Evolutionary conservation across 192 early-diverging fungal genomes (phyloP), one percentile per base, ranked within the genome.

Genomic region (Coemansia sp.): DNA sequence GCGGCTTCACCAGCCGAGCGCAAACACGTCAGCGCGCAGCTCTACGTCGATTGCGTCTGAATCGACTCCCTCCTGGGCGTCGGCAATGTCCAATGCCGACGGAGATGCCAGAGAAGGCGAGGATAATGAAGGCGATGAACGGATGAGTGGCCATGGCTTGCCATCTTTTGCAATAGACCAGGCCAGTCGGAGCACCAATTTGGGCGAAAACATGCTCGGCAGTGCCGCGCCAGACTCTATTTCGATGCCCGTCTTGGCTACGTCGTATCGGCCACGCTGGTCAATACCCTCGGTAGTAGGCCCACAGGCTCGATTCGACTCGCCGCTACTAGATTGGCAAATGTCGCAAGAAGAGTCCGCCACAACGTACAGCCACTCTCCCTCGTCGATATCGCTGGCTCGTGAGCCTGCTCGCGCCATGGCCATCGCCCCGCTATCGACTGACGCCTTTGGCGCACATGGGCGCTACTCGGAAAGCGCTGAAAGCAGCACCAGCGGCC

Each of bases 291-390:
- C 27, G 1, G 19, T 42, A 1, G 42, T 42, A 1, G 42, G 45
- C 59, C 59, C 62, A 56, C 61, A 64, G 22, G 37, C 40, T 9
- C 24, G 36, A 10, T 75, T 76, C 41, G 74, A 76, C 37, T 60
- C 67, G 54, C 66, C 74, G 47, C 62, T 82, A 12, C 60, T 67
- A 36, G 67, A 76, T 35, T 82, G 79, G 79, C 73, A 65, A 36
- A 38, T 65, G 15, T 62, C 73, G 31, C 68, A 68, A n/a, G 73
- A 75, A 36, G 65, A 37, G 29, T 36, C 71, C 4, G n/a, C 60
- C 7, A 64, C 71, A 1, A 39, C 58, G 2, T 57, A 67, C 42
- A 71, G 62, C 39, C 56, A 63, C 51, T 67, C 66, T 17, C 71
- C 59, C 6, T 29, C 59, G 4, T 58, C 64, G 6, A 25, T 17